Evolutionary conservation across 2,329 filamentous ascomycete genomes (phyloP).

Genomic region (Pleurostoma richardsiae): DNA sequence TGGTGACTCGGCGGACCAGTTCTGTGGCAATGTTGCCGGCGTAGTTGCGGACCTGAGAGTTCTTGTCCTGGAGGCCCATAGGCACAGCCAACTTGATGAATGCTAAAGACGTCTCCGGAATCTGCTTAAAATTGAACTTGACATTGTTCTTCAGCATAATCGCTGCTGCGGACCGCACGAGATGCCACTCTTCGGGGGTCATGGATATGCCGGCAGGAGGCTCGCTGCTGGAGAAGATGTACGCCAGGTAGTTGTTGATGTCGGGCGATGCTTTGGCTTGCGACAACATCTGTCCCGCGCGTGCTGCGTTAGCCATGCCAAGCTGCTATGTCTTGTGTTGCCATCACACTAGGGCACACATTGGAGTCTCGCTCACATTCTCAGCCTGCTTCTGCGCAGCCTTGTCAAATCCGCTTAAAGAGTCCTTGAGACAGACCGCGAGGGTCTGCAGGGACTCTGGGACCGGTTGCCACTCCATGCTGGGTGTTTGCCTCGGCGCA

Average conservation of each 20-base stretch:
- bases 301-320: slow-evolving; percentile 12
- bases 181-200: slow-evolving; percentile 58
- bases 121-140: slow-evolving; percentile 66
- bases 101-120: slow-evolving; percentile 66
- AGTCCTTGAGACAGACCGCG: slow-evolving; percentile 84
- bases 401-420: slow-evolving; percentile 78
- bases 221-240: slow-evolving; percentile 72
- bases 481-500: background rate
- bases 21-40: slow-evolving; percentile 94
- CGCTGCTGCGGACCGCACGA: slow-evolving; percentile 80
- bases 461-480: slow-evolving; percentile 90
- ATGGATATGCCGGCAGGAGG: slow-evolving; percentile 56
- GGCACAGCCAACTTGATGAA: slow-evolving; percentile 79
- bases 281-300: slow-evolving; percentile 69
- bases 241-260: slow-evolving; percentile 95
- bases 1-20: slow-evolving; percentile 75
- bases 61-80: slow-evolving; percentile 74
- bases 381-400: slow-evolving; percentile 84
- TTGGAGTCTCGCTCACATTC: slow-evolving; percentile 51
- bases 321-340: background rate
- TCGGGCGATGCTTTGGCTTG: slow-evolving; percentile 86
- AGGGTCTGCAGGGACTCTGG: slow-evolving; percentile 86
- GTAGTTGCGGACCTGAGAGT: slow-evolving; percentile 78
- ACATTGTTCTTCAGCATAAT: slow-evolving; percentile 97
- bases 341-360: no score